Evolutionary conservation across 2,329 filamentous ascomycete genomes (phyloP), one percentile per base, ranked within the genome.

Genomic region (Aspergillus sp.): DNA sequence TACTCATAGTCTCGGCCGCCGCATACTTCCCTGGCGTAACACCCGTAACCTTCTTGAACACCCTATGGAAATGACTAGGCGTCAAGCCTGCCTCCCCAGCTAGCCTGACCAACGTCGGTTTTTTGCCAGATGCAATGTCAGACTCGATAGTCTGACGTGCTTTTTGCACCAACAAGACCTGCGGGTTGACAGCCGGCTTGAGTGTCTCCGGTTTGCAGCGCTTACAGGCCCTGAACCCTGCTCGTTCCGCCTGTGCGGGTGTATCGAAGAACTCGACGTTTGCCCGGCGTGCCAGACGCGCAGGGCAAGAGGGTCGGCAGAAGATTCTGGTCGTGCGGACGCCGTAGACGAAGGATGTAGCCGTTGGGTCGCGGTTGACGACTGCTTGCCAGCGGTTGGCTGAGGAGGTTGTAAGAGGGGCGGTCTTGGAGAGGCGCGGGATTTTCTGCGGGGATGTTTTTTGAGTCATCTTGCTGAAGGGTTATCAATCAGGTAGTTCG

Each of bases 321-420:
- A 82, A 85, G 50, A 84, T 83, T 44, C 74, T 76, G 3, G 83
- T 85, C 0, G 81, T 81, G 53, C 76, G 75, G n/a, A 85, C 82
- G 17, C 74, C 78, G 71, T 85, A 85, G 60, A 85, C 75, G 69
- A 85, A 85, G 30, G 70, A 70, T 51, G 77, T 75, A 18, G 77
- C 76, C 18, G 71, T 67, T 26, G 74, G 53, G 58, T 82, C 76
- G 48, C 80, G 77, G 54, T 68, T 72, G 47, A 74, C 70, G 43
- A 82, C 71, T 56, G 80, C 80, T 63, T 70, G 68, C 76, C 76
- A 77, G 58, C 77, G 71, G 47, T 68, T 61, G 47, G 72, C 51
- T 47, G 69, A 62, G 50, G 57, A 48, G n/a, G 45, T 34, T 41
- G 51, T 18, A 32, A 24, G 30, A 7, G 22, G 15, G 32, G 30